These are phyloP conservation scores for Pseudocercospora vitis DNA, from an alignment of 2,329 filamentous ascomycete species.

Conservation along the genomic window DNA sequence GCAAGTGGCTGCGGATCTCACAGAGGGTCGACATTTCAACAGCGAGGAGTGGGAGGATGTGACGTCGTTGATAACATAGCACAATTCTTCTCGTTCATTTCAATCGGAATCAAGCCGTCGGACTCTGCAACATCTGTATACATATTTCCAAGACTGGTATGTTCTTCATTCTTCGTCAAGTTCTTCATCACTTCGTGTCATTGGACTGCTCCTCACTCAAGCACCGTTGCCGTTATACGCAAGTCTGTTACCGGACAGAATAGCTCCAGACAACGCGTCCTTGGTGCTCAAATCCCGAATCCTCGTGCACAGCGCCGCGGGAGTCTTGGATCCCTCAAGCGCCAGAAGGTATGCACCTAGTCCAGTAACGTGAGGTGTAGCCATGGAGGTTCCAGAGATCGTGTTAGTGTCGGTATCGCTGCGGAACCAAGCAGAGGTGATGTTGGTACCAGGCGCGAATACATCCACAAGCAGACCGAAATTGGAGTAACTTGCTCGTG, in stretches of 20 bases:
- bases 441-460: constrained; percentile 48
- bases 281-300: constrained; percentile 48
- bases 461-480: constrained; percentile 43
- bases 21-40: too few relatives aligned
- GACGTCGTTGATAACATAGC: too few relatives aligned
- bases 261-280: constrained; percentile 29
- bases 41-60: too few relatives aligned
- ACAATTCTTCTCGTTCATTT: too few relatives aligned
- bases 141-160: too few relatives aligned
- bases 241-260: constrained; percentile 52
- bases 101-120: too few relatives aligned
- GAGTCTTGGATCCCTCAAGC: constrained; percentile 47
- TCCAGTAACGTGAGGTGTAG: constrained; percentile 66
- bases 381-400: constrained; percentile 64
- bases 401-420: constrained; percentile 46
- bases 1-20: too few relatives aligned
- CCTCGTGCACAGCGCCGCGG: constrained; percentile 47
- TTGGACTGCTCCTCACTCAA: too few relatives aligned
- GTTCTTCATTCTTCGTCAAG: too few relatives aligned
- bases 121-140: too few relatives aligned
- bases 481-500: constrained; percentile 43
- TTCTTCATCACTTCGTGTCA: too few relatives aligned
- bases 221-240: constrained; percentile 54
- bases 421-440: constrained; percentile 51
- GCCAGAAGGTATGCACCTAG: constrained; percentile 67